These are phyloP conservation scores for Trichoderma sp. DNA, from an alignment of 2,329 filamentous ascomycete species.

Conservation along the genomic window DNA sequence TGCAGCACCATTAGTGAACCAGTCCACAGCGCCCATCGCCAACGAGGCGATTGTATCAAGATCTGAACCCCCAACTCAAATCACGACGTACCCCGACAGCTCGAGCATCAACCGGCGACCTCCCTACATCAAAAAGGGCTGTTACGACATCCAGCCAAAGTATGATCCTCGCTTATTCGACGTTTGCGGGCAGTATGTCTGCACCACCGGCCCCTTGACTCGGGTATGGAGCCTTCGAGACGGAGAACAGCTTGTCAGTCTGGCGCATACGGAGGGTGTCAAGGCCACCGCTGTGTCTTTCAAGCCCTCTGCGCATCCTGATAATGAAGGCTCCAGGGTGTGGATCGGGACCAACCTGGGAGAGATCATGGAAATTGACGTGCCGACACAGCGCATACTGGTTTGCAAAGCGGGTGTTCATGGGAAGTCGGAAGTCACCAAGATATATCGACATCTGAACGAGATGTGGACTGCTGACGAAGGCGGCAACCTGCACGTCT, in stretches of 20 bases:
- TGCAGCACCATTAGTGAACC: slow-evolving; percentile 27
- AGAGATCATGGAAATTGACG: slow-evolving; percentile 87
- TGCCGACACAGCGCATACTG: slow-evolving; percentile 70
- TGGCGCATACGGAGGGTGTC: slow-evolving; percentile 81
- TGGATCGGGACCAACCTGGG: slow-evolving; percentile 92
- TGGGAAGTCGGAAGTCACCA: slow-evolving; percentile 75
- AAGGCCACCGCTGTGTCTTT: slow-evolving; percentile 83
- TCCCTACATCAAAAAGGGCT: slow-evolving; percentile 71
- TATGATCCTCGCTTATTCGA: slow-evolving; percentile 87
- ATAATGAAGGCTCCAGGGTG: slow-evolving; percentile 77
- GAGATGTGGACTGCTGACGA: slow-evolving; percentile 96
- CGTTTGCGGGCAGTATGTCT: slow-evolving; percentile 83
- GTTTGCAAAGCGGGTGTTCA: slow-evolving; percentile 72
- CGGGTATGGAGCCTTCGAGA: slow-evolving; percentile 84
- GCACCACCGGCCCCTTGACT: slow-evolving; percentile 83
- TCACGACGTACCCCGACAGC: slow-evolving; percentile 77
- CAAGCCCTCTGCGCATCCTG: slow-evolving; percentile 75
- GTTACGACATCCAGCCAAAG: slow-evolving; percentile 76
- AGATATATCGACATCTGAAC: slow-evolving; percentile 81
- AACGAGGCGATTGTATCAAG: slow-evolving; percentile 35
- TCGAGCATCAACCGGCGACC: slow-evolving; percentile 82
- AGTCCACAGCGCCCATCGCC: slow-evolving; percentile 28
- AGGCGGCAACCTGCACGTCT: slow-evolving; percentile 81
- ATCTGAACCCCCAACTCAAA: slow-evolving; percentile 52
- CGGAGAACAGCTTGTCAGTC: slow-evolving; percentile 77